These are phyloP conservation scores for Trichomonascaceae sp. DNA, from an alignment of 1,139 yeast species.

Conservation along the genomic window DNA sequence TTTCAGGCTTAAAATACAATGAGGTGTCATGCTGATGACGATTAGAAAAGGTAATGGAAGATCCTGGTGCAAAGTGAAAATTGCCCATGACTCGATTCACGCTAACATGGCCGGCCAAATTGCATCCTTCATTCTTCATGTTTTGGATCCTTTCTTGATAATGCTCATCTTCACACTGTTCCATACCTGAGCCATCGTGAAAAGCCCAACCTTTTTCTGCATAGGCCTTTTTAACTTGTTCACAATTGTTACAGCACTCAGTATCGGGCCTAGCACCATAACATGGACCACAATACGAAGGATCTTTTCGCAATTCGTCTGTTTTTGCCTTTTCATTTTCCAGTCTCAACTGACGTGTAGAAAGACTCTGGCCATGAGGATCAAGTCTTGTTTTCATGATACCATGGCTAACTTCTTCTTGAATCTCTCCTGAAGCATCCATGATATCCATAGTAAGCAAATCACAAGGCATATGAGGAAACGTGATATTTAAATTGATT, in stretches of 20 bases:
- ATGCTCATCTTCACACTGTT: slow-evolving; percentile 87
- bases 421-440: slow-evolving; percentile 83
- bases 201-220: slow-evolving; percentile 79
- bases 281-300: slow-evolving; percentile 76
- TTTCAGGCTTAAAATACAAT: slow-evolving; percentile 49
- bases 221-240: slow-evolving; percentile 73
- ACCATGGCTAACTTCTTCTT: slow-evolving; percentile 66
- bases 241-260: slow-evolving; percentile 80
- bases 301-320: slow-evolving; percentile 29
- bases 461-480: slow-evolving; percentile 83
- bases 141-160: slow-evolving; percentile 57
- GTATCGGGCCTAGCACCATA: slow-evolving; percentile 69
- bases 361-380: slow-evolving; percentile 39
- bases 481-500: slow-evolving; percentile 72
- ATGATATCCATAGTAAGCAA: slow-evolving; percentile 52
- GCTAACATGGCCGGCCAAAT: slow-evolving; percentile 70
- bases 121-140: slow-evolving; percentile 77
- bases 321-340: slow-evolving; percentile 27
- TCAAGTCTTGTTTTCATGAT: slow-evolving; percentile 64
- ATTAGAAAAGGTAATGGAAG: slow-evolving; percentile 41
- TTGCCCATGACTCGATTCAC: slow-evolving; percentile 86
- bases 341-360: slow-evolving; percentile 29
- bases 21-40: slow-evolving; percentile 81
- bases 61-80: slow-evolving; percentile 94
- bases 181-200: slow-evolving; percentile 76